Evolutionary conservation across 768 basidiomycete genomes (phyloP).

Genomic region (Leccinum obscurum): DNA sequence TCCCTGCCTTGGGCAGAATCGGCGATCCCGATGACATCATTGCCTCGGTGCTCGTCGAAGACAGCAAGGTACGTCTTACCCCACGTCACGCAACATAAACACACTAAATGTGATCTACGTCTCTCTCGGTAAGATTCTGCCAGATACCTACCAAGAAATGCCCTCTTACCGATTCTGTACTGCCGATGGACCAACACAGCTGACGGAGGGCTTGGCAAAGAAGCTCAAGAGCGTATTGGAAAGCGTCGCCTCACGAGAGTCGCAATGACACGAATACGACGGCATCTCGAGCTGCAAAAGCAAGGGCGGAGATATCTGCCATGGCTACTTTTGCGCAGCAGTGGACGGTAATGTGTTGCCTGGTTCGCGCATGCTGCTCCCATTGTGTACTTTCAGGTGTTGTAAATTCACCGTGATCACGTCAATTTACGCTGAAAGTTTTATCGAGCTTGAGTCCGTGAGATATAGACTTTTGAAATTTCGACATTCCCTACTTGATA

Average conservation of each 20-base stretch:
- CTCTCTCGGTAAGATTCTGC: constrained; percentile 47
- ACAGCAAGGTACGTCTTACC: constrained; percentile 52
- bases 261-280: constrained; percentile 5
- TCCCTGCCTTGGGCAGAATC: constrained; percentile 72
- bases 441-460: neutral
- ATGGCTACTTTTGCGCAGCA: neutral
- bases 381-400: neutral
- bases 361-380: neutral
- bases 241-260: constrained; percentile 34
- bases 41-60: constrained; percentile 68
- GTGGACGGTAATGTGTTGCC: neutral
- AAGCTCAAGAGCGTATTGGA: constrained; percentile 46
- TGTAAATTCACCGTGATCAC: neutral
- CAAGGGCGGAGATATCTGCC: neutral
- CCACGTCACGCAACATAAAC: neutral
- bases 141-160: constrained; percentile 82
- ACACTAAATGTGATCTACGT: neutral
- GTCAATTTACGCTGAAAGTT: neutral
- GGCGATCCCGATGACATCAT: constrained; percentile 86
- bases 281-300: neutral
- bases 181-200: constrained; percentile 62
- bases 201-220: constrained; percentile 65
- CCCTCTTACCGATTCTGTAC: constrained; percentile 83
- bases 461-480: too few species aligned
- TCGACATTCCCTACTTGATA: too few species aligned